Evolutionary conservation across 495 filamentous ascomycete species (phyloP), one percentile per base, ranked within the genome.

Genomic region (Aspergillus ostianus): DNA sequence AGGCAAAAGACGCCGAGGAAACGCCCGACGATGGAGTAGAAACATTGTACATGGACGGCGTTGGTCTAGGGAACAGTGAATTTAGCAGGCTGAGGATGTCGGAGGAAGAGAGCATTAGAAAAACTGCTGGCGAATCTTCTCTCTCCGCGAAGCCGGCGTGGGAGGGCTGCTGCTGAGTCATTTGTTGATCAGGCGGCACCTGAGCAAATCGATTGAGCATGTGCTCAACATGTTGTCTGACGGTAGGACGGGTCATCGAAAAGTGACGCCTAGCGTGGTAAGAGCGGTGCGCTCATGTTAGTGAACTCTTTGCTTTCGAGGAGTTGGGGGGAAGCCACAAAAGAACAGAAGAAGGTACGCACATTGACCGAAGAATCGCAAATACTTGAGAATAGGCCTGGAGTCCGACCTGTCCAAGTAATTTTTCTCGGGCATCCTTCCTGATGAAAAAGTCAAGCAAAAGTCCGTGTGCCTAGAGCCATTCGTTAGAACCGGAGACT

Each of bases 401-500:
- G 62, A 87, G 81, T 32, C 88, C 90, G 59, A 97, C 87, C 64
- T 90, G 85, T 65, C 90, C 91, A 53, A 98, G 82, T 56, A 98
- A 89, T 70, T 89, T 91, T 65, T 96, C 87, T 53, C 94, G 84
- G 21, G 91, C 92, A 73, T 92, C 90, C 67, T 96, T 90, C 27
- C 87, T 89, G 64, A 98, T 91, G 72, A 96, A 90, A 67, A 96
- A 90, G 61, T 94, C 91, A 59, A 89, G 82, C 81, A 97, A 86
- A 72, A 97, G 88, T 51, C 91, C 92, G 59, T 92, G 88, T 27
- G 84, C 87, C 89, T 92, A 56, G 12, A 6, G 27, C 10, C 27
- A 55, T 53, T 3, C 9, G 50, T 54, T 53, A 56, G 50, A 53
- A 10, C 4, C 13, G 21, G 29, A 8, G 55, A 1, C 47, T 18